phyloP scores from a whole-genome alignment of 352 stramenopile genomes.

The Phytophthora brassicae region DNA sequence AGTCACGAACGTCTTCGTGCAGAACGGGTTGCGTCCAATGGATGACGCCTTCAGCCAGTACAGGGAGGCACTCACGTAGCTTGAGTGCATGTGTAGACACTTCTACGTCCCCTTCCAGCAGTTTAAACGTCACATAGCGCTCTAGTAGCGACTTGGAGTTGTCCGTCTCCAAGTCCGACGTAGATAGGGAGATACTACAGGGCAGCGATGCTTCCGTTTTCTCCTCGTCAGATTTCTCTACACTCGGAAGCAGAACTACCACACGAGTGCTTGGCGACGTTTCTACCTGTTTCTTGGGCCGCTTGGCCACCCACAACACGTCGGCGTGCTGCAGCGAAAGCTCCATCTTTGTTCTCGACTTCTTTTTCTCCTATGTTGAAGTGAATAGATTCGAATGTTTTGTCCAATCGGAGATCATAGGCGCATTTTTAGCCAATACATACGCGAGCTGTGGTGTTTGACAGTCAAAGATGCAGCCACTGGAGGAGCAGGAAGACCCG shows the following conservation, averaged over 20 bases:
- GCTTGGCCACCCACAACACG: constrained; percentile 35
- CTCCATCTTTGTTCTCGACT: constrained; percentile 37
- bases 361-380: constrained; percentile 18
- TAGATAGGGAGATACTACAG: constrained; percentile 35
- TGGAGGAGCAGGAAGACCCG: constrained; percentile 41
- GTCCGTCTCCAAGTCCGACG: constrained; percentile 26
- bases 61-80: constrained; percentile 51
- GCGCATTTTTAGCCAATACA: not conserved
- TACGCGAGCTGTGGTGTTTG: constrained; percentile 8
- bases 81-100: constrained; percentile 39
- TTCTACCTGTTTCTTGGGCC: constrained; percentile 11
- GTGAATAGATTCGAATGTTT: constrained; percentile 5
- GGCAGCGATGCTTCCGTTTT: constrained; percentile 34
- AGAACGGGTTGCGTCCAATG: constrained; percentile 41
- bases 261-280: constrained; percentile 6
- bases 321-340: constrained; percentile 30
- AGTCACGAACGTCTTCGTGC: constrained; percentile 31
- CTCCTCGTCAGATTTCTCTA: not conserved
- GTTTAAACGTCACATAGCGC: constrained; percentile 40
- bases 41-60: constrained; percentile 45
- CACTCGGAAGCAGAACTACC: constrained; percentile 19
- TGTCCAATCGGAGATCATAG: constrained; percentile 3
- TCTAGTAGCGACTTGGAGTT: constrained; percentile 42
- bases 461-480: constrained; percentile 28
- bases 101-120: constrained; percentile 30